phyloP scores from a whole-genome alignment of 345 rosid genomes.

The Arabidopsis arenosa region DNA sequence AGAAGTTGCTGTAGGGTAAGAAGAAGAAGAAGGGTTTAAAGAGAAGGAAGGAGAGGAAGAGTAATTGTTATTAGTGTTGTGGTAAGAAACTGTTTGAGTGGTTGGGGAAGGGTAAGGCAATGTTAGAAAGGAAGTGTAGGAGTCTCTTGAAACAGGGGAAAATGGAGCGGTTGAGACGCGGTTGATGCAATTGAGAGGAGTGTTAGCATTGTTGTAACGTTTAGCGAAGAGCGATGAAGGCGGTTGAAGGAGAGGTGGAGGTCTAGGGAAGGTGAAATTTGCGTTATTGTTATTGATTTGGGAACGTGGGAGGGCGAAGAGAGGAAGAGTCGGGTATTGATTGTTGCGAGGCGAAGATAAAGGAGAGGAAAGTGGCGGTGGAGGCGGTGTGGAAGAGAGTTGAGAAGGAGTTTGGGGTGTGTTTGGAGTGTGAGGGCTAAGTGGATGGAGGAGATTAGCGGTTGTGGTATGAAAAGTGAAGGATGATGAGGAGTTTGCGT shows the following conservation, averaged over 20 bases:
- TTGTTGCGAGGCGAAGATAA: slow-evolving; percentile 47
- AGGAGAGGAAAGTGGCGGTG: slow-evolving; percentile 45
- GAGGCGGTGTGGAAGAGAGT: slow-evolving; percentile 44
- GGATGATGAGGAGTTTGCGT: slow-evolving; percentile 34
- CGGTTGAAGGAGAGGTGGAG: slow-evolving; percentile 57
- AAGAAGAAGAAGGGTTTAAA: slow-evolving; percentile 40
- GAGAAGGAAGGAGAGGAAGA: slow-evolving; percentile 43
- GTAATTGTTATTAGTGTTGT: slow-evolving; percentile 32
- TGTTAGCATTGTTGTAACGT: slow-evolving; percentile 43
- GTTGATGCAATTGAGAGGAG: slow-evolving; percentile 27
- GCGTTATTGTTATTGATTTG: slow-evolving; percentile 23
- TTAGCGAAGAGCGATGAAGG: slow-evolving; percentile 51
- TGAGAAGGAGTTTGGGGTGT: slow-evolving; percentile 46
- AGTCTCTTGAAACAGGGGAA: slow-evolving; percentile 42
- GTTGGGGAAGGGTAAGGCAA: slow-evolving; percentile 43
- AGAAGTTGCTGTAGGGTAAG: slow-evolving; percentile 38
- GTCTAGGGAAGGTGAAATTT: slow-evolving; percentile 48
- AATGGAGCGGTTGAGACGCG: slow-evolving; percentile 45
- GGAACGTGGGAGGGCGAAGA: slow-evolving; percentile 43
- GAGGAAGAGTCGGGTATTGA: slow-evolving; percentile 54
- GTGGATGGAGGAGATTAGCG: slow-evolving; percentile 39
- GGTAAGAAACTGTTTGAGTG: slow-evolving; percentile 37
- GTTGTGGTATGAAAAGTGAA: slow-evolving; percentile 48
- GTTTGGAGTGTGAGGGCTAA: slow-evolving; percentile 50
- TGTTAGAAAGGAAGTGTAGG: slow-evolving; percentile 42